Evolutionary conservation across 1,139 yeast species (phyloP), one percentile per base, ranked within the genome.

Genomic region (Debaryomycetaceae sp.): DNA sequence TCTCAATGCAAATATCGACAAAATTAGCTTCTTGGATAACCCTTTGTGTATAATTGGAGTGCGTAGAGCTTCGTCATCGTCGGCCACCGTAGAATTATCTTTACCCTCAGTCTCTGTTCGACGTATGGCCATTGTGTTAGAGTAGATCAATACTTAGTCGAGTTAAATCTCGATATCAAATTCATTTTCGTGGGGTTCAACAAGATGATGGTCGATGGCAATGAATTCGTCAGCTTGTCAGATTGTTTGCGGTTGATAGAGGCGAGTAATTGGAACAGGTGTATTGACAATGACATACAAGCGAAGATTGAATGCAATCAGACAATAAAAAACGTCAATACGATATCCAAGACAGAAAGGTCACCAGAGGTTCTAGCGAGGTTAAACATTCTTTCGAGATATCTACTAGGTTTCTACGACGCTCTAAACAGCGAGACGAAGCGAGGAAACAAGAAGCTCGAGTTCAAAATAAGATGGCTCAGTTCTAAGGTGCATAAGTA

Each of bases 391-490:
- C 38, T 65, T 6, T 64, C 70, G 4, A 41, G 47, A 39, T 63
- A 46, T 41, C 49, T 62, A 5, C 46, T 68, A 39, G 39, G 51
- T 4, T 49, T 52, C 13, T 66, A 66, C 45, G 65, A 65, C 8
- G 22, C 37, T 9, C 40, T 44, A 38, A 27, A 23, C 22, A 36
- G 43, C 31, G n/a, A 30, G 20, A 37, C 50, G 5, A 43, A 45
- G 17, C n/a, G 46, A 44, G 45, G 49, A 36, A 23, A 47, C 38
- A 35, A 50, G 13, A 38, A 51, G 4, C 36, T 56, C 22, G 54
- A 59, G 17, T 62, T 63, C 6, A 68, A 66, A 44, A 45, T 77
- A 3, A 38, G 55, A 4, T 80, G 85, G 85, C 49, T 76, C 3
- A 64, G 75, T 30, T 77, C 83, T 0, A 62, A 60, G 30, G 44